A percentile compares a stretch with the other conserved stretches of the same genome.
phyloP scores from a whole-genome alignment of 805 yeast genomes.

The Saccharomyces eubayanus region DNA sequence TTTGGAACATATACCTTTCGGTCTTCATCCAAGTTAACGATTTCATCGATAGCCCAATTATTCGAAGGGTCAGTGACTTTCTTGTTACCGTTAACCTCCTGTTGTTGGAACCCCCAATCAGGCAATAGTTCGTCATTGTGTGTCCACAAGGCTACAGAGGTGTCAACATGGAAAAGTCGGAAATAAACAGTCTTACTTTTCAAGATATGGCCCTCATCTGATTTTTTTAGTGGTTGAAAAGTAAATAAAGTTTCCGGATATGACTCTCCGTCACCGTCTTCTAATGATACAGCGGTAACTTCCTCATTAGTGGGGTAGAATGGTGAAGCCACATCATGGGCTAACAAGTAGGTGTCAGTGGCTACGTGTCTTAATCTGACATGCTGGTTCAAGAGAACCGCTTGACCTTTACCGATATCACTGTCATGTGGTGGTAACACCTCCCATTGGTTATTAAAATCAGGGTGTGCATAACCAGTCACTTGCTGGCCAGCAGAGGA shows the following conservation, averaged over 20 bases:
- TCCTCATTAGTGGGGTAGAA: slow-evolving; percentile 88
- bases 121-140: slow-evolving; percentile 78
- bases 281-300: slow-evolving; percentile 64
- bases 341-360: slow-evolving; percentile 69
- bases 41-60: slow-evolving; percentile 68
- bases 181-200: slow-evolving; percentile 65
- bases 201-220: slow-evolving; percentile 36
- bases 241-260: slow-evolving; percentile 74
- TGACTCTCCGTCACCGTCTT: slow-evolving; percentile 45
- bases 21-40: slow-evolving; percentile 53
- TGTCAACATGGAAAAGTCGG: slow-evolving; percentile 71
- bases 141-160: slow-evolving; percentile 91
- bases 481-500: slow-evolving; percentile 94
- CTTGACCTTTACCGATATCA: slow-evolving; percentile 36
- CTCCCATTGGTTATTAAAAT: slow-evolving; percentile 76
- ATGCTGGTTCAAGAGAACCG: slow-evolving; percentile 61
- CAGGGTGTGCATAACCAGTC: slow-evolving; percentile 53
- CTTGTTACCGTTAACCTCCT: slow-evolving; percentile 93
- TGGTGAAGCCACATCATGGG: slow-evolving; percentile 97
- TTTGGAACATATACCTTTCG: slow-evolving; percentile 63
- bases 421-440: slow-evolving; percentile 54
- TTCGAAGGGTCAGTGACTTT: slow-evolving; percentile 59
- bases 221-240: slow-evolving; percentile 52
- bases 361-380: slow-evolving; percentile 74
- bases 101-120: slow-evolving; percentile 89